Evolutionary conservation across 352 stramenopile genomes (phyloP), one percentile per base, ranked within the genome.

Genomic region (Phytophthora hibernalis): DNA sequence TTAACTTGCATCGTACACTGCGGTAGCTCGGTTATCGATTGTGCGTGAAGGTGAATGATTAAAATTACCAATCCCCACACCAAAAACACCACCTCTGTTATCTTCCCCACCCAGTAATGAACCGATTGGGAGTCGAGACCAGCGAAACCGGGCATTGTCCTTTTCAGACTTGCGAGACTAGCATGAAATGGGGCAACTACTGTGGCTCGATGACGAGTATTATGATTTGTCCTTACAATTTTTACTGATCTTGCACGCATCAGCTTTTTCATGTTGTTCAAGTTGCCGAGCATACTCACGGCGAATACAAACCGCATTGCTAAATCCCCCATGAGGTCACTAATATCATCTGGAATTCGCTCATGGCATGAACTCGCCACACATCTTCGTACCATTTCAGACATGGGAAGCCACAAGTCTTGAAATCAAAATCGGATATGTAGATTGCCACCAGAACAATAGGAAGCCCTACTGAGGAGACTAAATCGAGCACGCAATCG

Each of bases 1-100:
- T 68, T 68, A 0, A 80, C 54, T 33, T 83, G 77, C 49, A 86
- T 63, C 1, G 33, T 56, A 12, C 74, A 85, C 28, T 78, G 44
- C 2, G 31, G 10, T 0, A 72, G 45, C 1, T 68, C 33, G 0
- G 61, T 0, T 12, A 72, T 63, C 0, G 26, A 52, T 15, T 49
- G 42, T 15, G 56, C 66, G 16, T 72, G 51, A 16, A 77, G 35
- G 51, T 82, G 74, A 18, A 82, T 30, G 4, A 58, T 52, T 2
- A 80, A n/a, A 31, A 82, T 45, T 6, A 68, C 24, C 2, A 77
- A 66, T 5, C 67, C 80, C 77, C 52, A 75, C 0, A 38, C 9
- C 16, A 74, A 68, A 35, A 72, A 84, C 1, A 63, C 38, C 2
- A 70, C 16, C 18, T 72, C 45, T 3, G 47, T 76, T 1, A 42